These are phyloP conservation scores for Naematelia encephala DNA, from an alignment of 768 basidiomycete genomes.

Conservation along the genomic window DNA sequence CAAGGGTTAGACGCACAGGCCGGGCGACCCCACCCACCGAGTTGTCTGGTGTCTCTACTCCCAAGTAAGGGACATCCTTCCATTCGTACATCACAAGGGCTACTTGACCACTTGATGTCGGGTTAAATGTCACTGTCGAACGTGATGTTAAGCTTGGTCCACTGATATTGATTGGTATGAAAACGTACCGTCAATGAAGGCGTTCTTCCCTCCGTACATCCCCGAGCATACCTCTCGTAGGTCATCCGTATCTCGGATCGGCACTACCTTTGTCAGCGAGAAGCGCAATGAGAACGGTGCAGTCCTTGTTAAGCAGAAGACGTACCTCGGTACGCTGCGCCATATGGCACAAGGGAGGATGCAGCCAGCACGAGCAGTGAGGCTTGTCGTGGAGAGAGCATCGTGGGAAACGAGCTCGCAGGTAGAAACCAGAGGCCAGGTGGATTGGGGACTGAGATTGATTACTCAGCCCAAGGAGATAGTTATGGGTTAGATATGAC, in stretches of 20 bases:
- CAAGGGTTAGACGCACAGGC: constrained; percentile 31
- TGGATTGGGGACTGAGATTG: too few relatives aligned
- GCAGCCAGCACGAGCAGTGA: not conserved
- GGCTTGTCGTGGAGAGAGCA: not conserved
- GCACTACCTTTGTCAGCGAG: constrained; percentile 24
- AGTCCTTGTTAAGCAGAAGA: not conserved
- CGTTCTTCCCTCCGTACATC: constrained; percentile 78
- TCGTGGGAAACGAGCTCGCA: not conserved
- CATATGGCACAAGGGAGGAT: not conserved
- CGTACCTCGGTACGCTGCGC: not conserved
- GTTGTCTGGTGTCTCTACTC: constrained; percentile 53
- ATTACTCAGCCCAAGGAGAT: too few relatives aligned
- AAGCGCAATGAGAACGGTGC: not conserved
- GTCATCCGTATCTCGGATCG: constrained; percentile 70
- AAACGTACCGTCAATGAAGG: constrained; percentile 61
- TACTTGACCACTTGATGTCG: constrained; percentile 74
- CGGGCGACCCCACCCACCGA: constrained; percentile 33
- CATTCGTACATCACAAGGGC: constrained; percentile 97
- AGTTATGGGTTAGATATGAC: too few relatives aligned
- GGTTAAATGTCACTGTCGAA: constrained; percentile 66
- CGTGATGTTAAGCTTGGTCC: constrained; percentile 2
- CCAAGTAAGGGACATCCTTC: constrained; percentile 79
- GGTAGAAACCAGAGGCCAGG: too few relatives aligned
- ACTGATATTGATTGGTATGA: not conserved
- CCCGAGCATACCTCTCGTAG: constrained; percentile 89